Base-by-base conservation (phyloP, 2,329 filamentous ascomycete species). In the Verticillium dahliae region DNA sequence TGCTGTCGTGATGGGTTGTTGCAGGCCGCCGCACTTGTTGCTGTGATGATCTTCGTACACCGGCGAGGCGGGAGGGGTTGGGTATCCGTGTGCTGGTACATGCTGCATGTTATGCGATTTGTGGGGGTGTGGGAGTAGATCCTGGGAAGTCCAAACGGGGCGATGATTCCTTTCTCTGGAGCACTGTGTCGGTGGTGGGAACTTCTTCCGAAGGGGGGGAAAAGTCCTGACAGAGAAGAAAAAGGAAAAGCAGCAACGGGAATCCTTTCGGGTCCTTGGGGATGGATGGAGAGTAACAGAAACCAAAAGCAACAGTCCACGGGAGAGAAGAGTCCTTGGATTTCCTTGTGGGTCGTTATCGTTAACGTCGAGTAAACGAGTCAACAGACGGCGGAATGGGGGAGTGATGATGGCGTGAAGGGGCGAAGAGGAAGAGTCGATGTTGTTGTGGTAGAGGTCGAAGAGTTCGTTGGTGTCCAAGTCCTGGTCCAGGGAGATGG, bases 21-120 rank as follows among this genome's bases (percentile, higher is more conserved):
- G 76, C 65, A 75, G 74, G 59, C 73, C 70, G 59, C 73, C 70
- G 69, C 75, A 80, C 73, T 80, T 81, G 45, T 50, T 50, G 45
- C 22, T 50, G 45, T 50, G 45, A 22, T 50, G 45, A 65, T 79
- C 75, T 70, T 83, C 80, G 76, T 83, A 81, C 62, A 77, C 75
- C 63, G 83, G 83, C 65, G 83, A 85, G 63, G 81, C 80, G 70
- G 83, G 83, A 67, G 83, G 83, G 67, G 82, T 84, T 69, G 81
- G 82, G 74, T 84, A 82, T 75, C 82, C 81, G 74, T 76, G 83
- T 65, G 72, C 77, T 75, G 79, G 76, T 76, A 82, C 81, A 80
- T 85, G 79, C 79, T 85, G 82, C 83, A 85, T 85, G 76, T 74
- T 85, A 79, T 74, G 69, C 67, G 71, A 67, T 70, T 62, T 71